Percentiles rank a stretch among this genome's conserved stretches.
Evolutionary conservation across 768 basidiomycete species (phyloP).

Genomic region (Leccinum longicurvipes): DNA sequence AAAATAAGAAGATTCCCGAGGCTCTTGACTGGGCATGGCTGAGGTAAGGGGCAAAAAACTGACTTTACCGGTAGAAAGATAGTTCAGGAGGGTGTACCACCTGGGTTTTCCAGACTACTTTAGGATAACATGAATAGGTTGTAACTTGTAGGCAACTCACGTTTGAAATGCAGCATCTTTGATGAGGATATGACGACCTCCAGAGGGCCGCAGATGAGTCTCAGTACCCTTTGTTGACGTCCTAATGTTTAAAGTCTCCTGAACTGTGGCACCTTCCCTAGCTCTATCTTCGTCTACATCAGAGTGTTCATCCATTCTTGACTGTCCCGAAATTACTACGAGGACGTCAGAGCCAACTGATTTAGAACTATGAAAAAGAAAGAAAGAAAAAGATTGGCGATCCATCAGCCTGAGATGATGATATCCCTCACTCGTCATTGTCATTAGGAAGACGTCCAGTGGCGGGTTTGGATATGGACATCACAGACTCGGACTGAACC

Average conservation of each 20-base stretch:
- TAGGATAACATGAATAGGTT: neutral
- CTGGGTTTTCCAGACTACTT: constrained; percentile 14
- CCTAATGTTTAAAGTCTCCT: neutral
- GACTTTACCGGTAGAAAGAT: constrained; percentile 36
- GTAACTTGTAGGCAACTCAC: constrained; percentile 1
- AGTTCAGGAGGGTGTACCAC: constrained; percentile 38
- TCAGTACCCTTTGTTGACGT: neutral
- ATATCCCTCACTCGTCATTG: constrained; percentile 6
- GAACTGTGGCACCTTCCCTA: neutral
- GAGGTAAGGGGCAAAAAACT: constrained; percentile 34
- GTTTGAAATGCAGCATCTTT: constrained; percentile 27
- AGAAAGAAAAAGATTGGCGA: neutral
- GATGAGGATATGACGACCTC: constrained; percentile 19
- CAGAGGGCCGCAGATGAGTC: neutral
- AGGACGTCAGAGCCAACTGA: constrained; percentile 19
- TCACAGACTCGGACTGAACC: neutral
- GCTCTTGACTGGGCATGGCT: neutral
- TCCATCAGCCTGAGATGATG: neutral
- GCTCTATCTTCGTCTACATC: neutral
- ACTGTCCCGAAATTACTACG: constrained; percentile 12
- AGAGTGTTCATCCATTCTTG: neutral
- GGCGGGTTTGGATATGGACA: neutral
- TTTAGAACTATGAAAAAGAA: constrained; percentile 11
- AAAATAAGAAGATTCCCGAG: neutral
- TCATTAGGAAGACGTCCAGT: neutral